These are phyloP conservation scores for Solanum lycopersicoides DNA, from an alignment of 257 asterid genomes.

Conservation along the genomic window DNA sequence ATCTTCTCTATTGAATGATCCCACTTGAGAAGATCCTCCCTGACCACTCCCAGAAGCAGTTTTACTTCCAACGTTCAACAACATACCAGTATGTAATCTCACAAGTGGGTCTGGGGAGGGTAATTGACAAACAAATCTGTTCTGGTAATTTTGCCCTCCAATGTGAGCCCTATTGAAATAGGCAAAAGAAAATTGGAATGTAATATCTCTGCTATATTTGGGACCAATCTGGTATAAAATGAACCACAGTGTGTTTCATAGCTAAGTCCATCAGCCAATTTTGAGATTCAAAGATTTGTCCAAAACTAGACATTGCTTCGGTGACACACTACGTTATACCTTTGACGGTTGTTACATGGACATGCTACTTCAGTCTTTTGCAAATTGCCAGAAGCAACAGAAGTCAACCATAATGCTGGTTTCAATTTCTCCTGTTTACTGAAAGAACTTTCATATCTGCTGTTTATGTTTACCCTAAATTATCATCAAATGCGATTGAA, in stretches of 20 bases:
- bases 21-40: not conserved
- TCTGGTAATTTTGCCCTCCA: not conserved
- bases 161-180: not conserved
- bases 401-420: not conserved
- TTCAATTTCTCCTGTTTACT: not conserved
- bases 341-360: not conserved
- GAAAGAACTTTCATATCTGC: not conserved
- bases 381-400: not conserved
- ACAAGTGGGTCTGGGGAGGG: not conserved
- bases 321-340: not conserved
- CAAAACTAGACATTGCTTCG: not conserved
- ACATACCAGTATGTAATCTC: not conserved
- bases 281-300: not conserved
- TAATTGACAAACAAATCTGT: not conserved
- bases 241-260: not conserved
- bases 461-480: not conserved
- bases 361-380: not conserved
- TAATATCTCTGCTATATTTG: not conserved
- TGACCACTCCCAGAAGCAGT: not conserved
- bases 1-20: not conserved
- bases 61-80: not conserved
- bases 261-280: not conserved
- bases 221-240: not conserved
- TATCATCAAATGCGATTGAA: not conserved
- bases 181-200: not conserved